Conservation (phyloP, 495 filamentous ascomycete genomes). For the Penicillium maclennaniae region DNA sequence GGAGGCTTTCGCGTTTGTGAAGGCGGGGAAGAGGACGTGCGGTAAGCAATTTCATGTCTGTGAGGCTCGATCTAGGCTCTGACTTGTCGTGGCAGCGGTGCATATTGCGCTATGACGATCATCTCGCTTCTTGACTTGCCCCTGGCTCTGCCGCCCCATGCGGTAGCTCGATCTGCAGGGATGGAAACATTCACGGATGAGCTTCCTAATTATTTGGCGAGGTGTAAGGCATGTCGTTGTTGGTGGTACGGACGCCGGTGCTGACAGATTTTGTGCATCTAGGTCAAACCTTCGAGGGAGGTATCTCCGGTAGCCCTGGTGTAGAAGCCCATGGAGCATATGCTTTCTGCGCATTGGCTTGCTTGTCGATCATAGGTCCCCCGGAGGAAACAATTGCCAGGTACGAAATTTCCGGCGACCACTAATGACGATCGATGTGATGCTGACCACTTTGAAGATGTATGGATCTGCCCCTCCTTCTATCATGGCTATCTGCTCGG, state of each 20-base stretch:
- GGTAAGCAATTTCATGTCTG: constrained; percentile 46
- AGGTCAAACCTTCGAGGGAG: constrained; percentile 95
- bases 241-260: not conserved
- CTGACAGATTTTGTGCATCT: constrained; percentile 14
- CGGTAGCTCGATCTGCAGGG: constrained; percentile 39
- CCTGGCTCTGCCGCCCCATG: constrained; percentile 65
- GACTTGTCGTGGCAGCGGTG: constrained; percentile 55
- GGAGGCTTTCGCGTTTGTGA: constrained; percentile 79
- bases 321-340: constrained; percentile 94
- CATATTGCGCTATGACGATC: constrained; percentile 82
- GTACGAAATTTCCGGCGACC: constrained; percentile 40
- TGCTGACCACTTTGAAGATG: constrained; percentile 47
- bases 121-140: constrained; percentile 81
- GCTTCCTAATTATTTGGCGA: constrained; percentile 71
- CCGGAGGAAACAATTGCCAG: constrained; percentile 66
- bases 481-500: constrained; percentile 82
- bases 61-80: constrained; percentile 13
- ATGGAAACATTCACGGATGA: constrained; percentile 57
- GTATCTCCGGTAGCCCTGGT: constrained; percentile 75
- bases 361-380: constrained; percentile 74
- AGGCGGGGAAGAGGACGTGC: constrained; percentile 87
- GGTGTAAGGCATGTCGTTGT: constrained; percentile 56
- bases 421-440: not conserved
- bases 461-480: constrained; percentile 70
- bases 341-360: constrained; percentile 89